Percentiles rank a stretch among this genome's conserved stretches.
phyloP scores from a whole-genome alignment of 176 grass and related monocot genomes.

The Avena atlantica region DNA sequence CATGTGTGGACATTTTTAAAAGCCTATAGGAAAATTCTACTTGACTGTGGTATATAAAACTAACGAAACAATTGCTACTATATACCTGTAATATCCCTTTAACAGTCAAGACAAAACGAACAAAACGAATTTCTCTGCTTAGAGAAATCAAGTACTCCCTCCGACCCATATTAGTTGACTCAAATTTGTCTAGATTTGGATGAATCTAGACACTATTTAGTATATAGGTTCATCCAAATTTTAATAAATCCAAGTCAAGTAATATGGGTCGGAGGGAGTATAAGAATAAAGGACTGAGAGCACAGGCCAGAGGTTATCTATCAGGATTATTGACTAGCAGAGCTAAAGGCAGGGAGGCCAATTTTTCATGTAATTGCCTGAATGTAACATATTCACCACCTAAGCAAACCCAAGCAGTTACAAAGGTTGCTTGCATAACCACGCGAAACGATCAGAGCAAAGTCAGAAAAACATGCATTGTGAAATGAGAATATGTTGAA shows the following conservation, averaged over 20 bases:
- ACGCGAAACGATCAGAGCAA: too few species aligned
- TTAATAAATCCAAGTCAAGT: too few species aligned
- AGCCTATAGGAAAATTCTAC: background rate
- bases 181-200: too few species aligned
- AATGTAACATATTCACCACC: background rate
- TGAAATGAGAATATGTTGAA: too few species aligned
- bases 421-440: too few species aligned
- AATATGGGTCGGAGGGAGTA: too few species aligned
- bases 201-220: too few species aligned
- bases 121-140: background rate
- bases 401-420: too few species aligned
- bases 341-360: background rate
- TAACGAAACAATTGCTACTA: background rate
- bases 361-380: background rate
- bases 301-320: background rate
- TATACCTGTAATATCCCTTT: background rate
- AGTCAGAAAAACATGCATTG: too few species aligned
- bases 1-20: background rate
- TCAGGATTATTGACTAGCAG: background rate
- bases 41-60: background rate
- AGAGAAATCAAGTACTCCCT: constrained; percentile 5
- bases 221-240: too few species aligned
- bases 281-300: background rate
- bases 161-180: too few species aligned
- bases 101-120: background rate